Percentiles rank a stretch among this genome's conserved stretches.
Conservation (phyloP, 257 asterid genomes). For the Lavandula angustifolia region DNA sequence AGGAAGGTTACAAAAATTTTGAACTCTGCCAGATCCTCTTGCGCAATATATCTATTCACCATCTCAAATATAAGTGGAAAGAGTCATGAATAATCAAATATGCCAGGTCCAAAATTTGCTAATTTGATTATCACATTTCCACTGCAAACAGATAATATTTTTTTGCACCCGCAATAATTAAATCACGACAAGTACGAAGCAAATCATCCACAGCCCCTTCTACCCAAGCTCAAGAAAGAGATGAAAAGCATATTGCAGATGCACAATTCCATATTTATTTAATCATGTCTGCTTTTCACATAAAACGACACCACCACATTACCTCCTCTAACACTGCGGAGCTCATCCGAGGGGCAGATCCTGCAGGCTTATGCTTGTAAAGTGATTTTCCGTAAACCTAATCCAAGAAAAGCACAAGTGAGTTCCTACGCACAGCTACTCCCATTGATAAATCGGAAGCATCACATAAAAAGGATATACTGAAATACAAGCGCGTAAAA, state of each 20-base stretch:
- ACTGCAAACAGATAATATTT: not conserved
- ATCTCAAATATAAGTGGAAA: slow-evolving; percentile 21
- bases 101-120: slow-evolving; percentile 6
- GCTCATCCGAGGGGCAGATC: slow-evolving; percentile 39
- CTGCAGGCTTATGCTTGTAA: slow-evolving; percentile 47
- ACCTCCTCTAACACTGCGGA: slow-evolving; percentile 59
- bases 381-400: slow-evolving; percentile 63
- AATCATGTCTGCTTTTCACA: not conserved
- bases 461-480: not conserved
- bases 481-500: not conserved
- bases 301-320: slow-evolving; percentile 19
- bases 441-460: not conserved
- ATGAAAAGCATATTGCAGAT: not conserved
- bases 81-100: slow-evolving; percentile 10
- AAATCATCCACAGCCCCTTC: slow-evolving; percentile 2
- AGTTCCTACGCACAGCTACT: slow-evolving; percentile 10
- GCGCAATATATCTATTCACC: slow-evolving; percentile 49
- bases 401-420: slow-evolving; percentile 22
- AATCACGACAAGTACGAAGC: not conserved
- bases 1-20: slow-evolving; percentile 46
- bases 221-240: slow-evolving; percentile 9
- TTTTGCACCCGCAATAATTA: not conserved
- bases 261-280: not conserved
- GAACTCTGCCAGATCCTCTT: slow-evolving; percentile 45
- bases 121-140: not conserved